Base-by-base conservation (phyloP, 2,329 filamentous ascomycete genomes). In the Talaromyces piceae region DNA sequence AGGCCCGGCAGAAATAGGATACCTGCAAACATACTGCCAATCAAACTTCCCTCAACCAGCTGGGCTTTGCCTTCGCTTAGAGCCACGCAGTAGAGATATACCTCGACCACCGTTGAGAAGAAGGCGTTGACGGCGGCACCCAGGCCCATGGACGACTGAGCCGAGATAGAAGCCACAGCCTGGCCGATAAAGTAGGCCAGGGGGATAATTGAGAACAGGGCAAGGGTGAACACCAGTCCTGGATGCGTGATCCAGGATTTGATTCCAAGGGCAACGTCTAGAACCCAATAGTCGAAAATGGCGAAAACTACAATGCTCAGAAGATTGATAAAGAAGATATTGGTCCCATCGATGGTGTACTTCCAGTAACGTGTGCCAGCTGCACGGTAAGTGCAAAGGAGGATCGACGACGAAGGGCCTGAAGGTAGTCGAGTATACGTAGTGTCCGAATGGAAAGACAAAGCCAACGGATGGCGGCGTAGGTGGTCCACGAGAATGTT, bases 161-260 rank as follows among this genome's bases (percentile, higher is more conserved):
- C 93, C 8, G 93, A 98, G 60, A 98, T 98, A 48, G 93, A 98
- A 2, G 93, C 93, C 43, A 98, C 93, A 31, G 93, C 93, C 71
- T 98, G 93, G 1, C 93, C 93, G 59, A 98, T 98, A 67, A 98
- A 98, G 72, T 98, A 98, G 12, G 93, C 93, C 50, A 98, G 72
- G 3, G 93, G 93, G 45, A 98, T 96, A 66, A 98, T 94, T 41
- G 93, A 97, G 53, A 95, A 75, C 12, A 98, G 72, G 3, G 86
- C 88, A 3, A 91, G 80, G 0, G 84, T 78, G 67, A 98, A 98
- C 47, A 97, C 78, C 59, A 97, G 85, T 7, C 88, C 89, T 0
- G 89, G 84, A 23, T 87, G 84, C 0, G 91, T 95, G 58, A 96
- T 70, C 66, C 83, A 81, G 55, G 77, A 82, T 23, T 93, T 74